Evolutionary conservation across 1,139 yeast genomes (phyloP), one percentile per base, ranked within the genome.

Genomic region (Debaryomyces subglobosus): DNA sequence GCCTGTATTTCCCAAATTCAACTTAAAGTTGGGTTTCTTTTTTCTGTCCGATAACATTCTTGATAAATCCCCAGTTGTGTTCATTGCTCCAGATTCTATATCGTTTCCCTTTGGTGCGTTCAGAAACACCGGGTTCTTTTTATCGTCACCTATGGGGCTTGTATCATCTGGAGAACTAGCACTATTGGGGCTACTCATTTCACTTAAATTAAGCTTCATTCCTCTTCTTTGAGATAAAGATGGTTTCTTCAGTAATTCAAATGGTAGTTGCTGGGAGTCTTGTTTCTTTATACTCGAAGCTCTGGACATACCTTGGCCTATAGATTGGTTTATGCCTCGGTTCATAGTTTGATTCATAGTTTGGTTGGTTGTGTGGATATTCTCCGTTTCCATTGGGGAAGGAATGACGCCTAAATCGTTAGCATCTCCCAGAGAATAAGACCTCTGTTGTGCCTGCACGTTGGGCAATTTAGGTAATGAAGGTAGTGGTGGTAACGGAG

Each of bases 191-290:
- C 49, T 50, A 27, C 56, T 59, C 39, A 74, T 48, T 16, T 73
- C 73, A 36, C 59, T 58, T 51, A 79, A 67, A 54, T 77, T 72
- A 43, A 80, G 58, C 50, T 78, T 78, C 79, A 80, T 70, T 1
- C 84, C 86, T 60, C 87, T 67, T 63, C 87, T 72, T 63, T 81
- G 84, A 1, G 86, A 80, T 34, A 83, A 65, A 1, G 86, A 77
- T 2, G 80, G 76, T 54, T 76, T 79, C 47, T 68, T 69, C 13
- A 59, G 45, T 6, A 67, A 47, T 8, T 64, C 72, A 41, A 50
- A 48, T 25, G 47, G 47, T 30, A 46, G 50, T 32, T 44, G 51
- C 15, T 33, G 46, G 8, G 35, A 7, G 24, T 35, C 44, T 16
- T 44, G 49, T 15, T 35, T 42, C 39, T 39, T 30, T 38, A 56